Percentiles rank a stretch among this genome's conserved stretches.
Conservation (phyloP, 495 filamentous ascomycete genomes). For the Hyphodiscus hymeniophilus region DNA sequence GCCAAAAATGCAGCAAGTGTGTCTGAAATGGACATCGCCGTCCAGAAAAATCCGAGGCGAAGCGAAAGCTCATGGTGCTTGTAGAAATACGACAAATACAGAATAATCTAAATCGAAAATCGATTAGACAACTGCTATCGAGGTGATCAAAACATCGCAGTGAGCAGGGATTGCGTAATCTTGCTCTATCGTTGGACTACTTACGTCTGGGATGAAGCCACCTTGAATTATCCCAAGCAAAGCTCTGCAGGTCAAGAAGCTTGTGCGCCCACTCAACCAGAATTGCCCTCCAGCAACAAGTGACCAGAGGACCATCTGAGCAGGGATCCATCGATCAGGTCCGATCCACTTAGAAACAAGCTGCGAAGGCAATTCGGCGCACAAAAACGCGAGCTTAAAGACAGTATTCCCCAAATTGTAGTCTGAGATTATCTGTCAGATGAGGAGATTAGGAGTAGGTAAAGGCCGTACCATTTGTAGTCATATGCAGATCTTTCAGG, state of each 20-base stretch:
- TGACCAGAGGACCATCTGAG: slow-evolving; percentile 75
- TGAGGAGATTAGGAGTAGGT: not conserved
- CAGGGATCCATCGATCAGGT: slow-evolving; percentile 77
- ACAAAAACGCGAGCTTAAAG: slow-evolving; percentile 57
- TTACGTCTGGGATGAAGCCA: slow-evolving; percentile 48
- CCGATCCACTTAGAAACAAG: slow-evolving; percentile 68
- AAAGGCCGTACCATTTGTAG: slow-evolving; percentile 40
- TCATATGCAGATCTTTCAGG: slow-evolving; percentile 46
- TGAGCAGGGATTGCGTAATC: too few relatives aligned
- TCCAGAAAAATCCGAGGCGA: slow-evolving; percentile 62
- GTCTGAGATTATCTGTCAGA: slow-evolving; percentile 23
- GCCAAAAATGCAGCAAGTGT: slow-evolving; percentile 64
- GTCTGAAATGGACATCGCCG: slow-evolving; percentile 52
- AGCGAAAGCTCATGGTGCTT: slow-evolving; percentile 60
- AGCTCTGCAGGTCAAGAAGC: slow-evolving; percentile 55
- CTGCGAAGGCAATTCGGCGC: slow-evolving; percentile 68
- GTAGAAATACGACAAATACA: slow-evolving; percentile 76
- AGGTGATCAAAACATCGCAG: too few relatives aligned
- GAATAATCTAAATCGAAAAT: slow-evolving; percentile 23
- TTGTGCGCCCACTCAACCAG: slow-evolving; percentile 46
- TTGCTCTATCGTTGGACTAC: too few relatives aligned
- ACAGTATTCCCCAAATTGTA: slow-evolving; percentile 75
- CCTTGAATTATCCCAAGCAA: slow-evolving; percentile 61
- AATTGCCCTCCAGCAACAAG: slow-evolving; percentile 62
- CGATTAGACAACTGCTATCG: not conserved